These are phyloP conservation scores for Rhizophlyctis rosea DNA, from an alignment of 192 early-diverging fungal species.

Conservation along the genomic window DNA sequence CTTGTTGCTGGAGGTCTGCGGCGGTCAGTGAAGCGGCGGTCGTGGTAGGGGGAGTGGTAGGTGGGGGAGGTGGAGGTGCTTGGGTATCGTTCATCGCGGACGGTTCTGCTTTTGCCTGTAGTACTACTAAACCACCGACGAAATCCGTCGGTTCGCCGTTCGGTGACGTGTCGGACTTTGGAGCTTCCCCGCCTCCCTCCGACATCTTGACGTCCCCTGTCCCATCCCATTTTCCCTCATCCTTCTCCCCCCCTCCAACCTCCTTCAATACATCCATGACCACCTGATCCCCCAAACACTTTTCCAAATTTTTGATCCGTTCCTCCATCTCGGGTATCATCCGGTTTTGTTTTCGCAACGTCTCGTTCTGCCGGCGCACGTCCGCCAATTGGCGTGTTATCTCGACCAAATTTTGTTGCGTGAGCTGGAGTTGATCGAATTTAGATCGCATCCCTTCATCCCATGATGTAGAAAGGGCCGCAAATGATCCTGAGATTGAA, in stretches of 20 bases:
- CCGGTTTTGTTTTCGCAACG: constrained; percentile 29
- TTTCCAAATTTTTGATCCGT: constrained; percentile 35
- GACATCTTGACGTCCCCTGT: constrained; percentile 8
- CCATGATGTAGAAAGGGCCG: constrained; percentile 16
- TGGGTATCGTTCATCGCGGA: too few species aligned
- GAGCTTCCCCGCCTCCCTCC: not conserved
- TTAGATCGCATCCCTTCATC: constrained; percentile 24
- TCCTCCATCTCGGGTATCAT: constrained; percentile 38
- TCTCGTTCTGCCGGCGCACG: constrained; percentile 29
- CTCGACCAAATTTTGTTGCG: constrained; percentile 30
- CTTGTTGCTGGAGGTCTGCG: not conserved
- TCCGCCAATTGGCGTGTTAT: constrained; percentile 42
- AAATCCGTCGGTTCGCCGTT: too few species aligned
- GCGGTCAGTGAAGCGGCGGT: not conserved
- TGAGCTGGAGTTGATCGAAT: constrained; percentile 27
- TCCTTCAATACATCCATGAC: not conserved
- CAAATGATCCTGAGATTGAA: too few species aligned
- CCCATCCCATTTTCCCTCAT: too few species aligned
- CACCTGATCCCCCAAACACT: constrained; percentile 32
- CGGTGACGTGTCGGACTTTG: not conserved
- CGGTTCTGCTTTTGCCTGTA: too few species aligned
- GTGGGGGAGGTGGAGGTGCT: too few species aligned
- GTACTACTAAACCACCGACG: constrained; percentile 12
- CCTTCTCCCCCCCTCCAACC: not conserved
- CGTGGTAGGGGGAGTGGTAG: not conserved